These are phyloP conservation scores for Hypericum androsaemum DNA, from an alignment of 345 rosid species.

Conservation along the genomic window DNA sequence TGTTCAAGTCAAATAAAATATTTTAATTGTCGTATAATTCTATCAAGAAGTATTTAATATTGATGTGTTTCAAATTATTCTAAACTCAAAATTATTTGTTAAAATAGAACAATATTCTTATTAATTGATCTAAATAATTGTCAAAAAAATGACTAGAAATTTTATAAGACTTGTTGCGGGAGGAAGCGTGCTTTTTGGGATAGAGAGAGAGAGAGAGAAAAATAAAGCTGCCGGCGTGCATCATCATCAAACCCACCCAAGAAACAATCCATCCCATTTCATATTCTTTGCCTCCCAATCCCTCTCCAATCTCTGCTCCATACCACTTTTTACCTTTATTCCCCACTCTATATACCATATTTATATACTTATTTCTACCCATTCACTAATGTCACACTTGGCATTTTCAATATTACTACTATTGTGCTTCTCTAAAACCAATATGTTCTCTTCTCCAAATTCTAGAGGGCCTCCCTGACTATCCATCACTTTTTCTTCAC, in stretches of 20 bases:
- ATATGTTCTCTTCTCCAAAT: slow-evolving; percentile 22
- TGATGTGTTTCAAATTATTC: too few species aligned
- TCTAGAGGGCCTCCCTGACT: slow-evolving; percentile 26
- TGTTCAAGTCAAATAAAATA: too few species aligned
- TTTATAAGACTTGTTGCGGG: slow-evolving; percentile 28
- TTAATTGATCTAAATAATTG: too few species aligned
- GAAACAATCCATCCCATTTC: slow-evolving; percentile 17
- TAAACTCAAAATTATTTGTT: too few species aligned
- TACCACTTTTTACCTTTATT: slow-evolving; percentile 12
- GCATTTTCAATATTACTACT: too few species aligned
- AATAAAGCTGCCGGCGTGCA: slow-evolving; percentile 98
- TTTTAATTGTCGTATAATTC: too few species aligned
- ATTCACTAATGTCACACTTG: too few species aligned
- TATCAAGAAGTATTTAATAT: too few species aligned
- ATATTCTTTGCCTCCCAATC: slow-evolving; percentile 60
- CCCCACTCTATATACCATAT: slow-evolving; percentile 8
- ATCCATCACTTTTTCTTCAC: not conserved
- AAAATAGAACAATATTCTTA: too few species aligned
- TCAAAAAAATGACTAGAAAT: not conserved
- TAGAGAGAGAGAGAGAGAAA: slow-evolving; percentile 20
- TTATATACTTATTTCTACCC: too few species aligned
- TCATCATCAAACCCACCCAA: slow-evolving; percentile 56
- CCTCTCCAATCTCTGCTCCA: slow-evolving; percentile 61
- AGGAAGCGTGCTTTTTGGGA: slow-evolving; percentile 53
- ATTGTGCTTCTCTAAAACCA: slow-evolving; percentile 7